Base-by-base conservation (phyloP, 805 yeast species). In the Teunomyces pallodes region DNA sequence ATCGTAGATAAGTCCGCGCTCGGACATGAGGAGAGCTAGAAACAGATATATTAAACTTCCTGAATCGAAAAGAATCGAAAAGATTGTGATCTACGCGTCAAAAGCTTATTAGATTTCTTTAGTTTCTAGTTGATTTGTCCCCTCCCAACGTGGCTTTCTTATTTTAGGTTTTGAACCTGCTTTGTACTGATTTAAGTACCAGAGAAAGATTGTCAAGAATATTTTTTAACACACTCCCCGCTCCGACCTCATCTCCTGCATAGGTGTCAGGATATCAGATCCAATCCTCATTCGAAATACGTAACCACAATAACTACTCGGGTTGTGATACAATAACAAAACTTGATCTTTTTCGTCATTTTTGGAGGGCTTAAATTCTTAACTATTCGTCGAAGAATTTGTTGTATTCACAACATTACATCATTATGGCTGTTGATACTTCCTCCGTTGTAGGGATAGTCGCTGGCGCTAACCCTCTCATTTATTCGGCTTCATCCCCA, bases 381-480 rank as follows among this genome's bases (percentile, higher is more conserved):
- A 1, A 20, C 6, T 20, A 20, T 4, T 20, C 24, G 24, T 20
- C 6, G 24, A 20, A 20, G 24, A 20, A 20, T 20, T 20, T 20
- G 24, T 20, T 20, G 5, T 20, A 20, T 5, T 20, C 24, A 20
- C 24, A 20, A 20, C 24, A 20, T 20, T 20, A 17, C 20, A 4
- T 17, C 36, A 36, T 2, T 17, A 38, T 38, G 41, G 41, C 41
- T 8, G 28, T 38, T 10, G 29, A 12, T 7, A 26, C 41, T 17
- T 38, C 41, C 16, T 36, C 76, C 4, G 79, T 80, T 5, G 86
- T 86, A 4, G 92, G 94, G 12, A 79, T 87, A 32, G 75, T 85
- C 10, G 82, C 89, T 2, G 94, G 94, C 2, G 69, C 77, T 7
- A 81, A 87, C 57, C 95, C 95, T 2, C 70, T 86, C 50, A 77